These are phyloP conservation scores for Canariomyces notabilis DNA, from an alignment of 2,329 filamentous ascomycete species.

Conservation along the genomic window DNA sequence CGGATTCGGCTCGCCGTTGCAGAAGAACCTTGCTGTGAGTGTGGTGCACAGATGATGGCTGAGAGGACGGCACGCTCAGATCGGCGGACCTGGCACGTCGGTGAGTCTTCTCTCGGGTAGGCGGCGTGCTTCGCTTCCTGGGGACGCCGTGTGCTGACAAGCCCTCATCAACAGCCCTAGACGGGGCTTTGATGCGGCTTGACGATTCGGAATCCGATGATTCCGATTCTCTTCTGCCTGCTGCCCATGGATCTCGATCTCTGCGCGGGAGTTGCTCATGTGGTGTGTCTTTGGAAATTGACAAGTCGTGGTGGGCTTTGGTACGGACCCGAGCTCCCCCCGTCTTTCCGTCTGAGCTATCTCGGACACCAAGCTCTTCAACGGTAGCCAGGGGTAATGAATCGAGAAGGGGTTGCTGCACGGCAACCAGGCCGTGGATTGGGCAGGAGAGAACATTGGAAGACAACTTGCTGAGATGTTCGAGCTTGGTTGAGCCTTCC, in stretches of 20 bases:
- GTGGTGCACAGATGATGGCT: conserved; percentile 1
- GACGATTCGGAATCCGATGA: too few relatives aligned
- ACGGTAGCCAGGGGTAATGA: conserved; percentile 6
- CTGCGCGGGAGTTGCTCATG: too few relatives aligned
- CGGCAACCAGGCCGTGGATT: conserved; percentile 22
- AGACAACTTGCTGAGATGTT: conserved; percentile 21
- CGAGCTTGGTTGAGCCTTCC: conserved; percentile 18
- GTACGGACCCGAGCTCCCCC: too few relatives aligned
- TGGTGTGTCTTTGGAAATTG: too few relatives aligned
- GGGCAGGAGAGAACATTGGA: conserved; percentile 24
- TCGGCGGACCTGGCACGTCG: conserved; percentile 13
- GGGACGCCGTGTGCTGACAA: background rate
- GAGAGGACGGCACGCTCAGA: conserved; percentile 1
- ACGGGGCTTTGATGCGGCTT: too few relatives aligned
- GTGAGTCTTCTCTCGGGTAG: conserved; percentile 2
- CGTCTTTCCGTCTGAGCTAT: too few relatives aligned
- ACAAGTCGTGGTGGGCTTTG: too few relatives aligned
- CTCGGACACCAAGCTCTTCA: too few relatives aligned
- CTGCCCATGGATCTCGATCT: too few relatives aligned
- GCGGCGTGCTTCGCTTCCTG: conserved; percentile 1
- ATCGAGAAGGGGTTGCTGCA: conserved; percentile 22
- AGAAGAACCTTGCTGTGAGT: conserved; percentile 9
- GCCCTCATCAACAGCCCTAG: conserved; percentile 4
- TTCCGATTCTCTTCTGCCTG: too few relatives aligned
- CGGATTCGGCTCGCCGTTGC: background rate